Percentiles rank a stretch among this genome's conserved stretches.
Evolutionary conservation across 2,329 filamentous ascomycete species (phyloP).

Genomic region (Diaporthe australafricana): DNA sequence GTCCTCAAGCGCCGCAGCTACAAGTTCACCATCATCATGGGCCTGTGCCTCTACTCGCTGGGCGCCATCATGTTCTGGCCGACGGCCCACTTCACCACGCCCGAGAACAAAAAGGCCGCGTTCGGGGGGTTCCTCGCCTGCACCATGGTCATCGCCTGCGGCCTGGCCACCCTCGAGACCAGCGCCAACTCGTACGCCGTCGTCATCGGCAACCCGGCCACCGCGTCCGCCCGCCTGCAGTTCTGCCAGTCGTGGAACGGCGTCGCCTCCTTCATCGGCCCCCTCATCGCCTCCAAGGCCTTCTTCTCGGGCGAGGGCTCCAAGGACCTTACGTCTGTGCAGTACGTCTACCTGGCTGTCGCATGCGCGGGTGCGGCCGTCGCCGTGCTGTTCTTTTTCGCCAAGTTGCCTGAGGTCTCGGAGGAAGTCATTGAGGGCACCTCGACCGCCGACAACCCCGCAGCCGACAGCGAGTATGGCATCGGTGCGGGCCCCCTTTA

Average conservation of each 20-base stretch:
- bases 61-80: constrained; percentile 71
- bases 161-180: constrained; percentile 65
- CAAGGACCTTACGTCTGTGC: constrained; percentile 67
- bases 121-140: constrained; percentile 71
- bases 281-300: constrained; percentile 69
- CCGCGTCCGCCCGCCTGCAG: constrained; percentile 57
- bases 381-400: constrained; percentile 68
- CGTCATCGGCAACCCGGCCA: constrained; percentile 31
- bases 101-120: constrained; percentile 58
- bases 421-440: constrained; percentile 48
- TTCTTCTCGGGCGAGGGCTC: constrained; percentile 68
- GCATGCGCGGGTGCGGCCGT: constrained; percentile 69
- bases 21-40: constrained; percentile 75
- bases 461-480: constrained; percentile 56
- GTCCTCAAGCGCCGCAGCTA: constrained; percentile 75
- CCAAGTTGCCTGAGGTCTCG: constrained; percentile 58
- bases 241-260: constrained; percentile 70
- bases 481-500: constrained; percentile 61
- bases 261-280: constrained; percentile 67
- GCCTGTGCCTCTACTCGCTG: constrained; percentile 65
- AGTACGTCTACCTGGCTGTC: constrained; percentile 74
- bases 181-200: constrained; percentile 61
- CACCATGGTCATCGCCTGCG: constrained; percentile 58
- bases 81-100: constrained; percentile 44
- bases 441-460: constrained; percentile 70